Evolutionary conservation across 2,329 filamentous ascomycete genomes (phyloP), one percentile per base, ranked within the genome.

Genomic region (Sporothrix sp.): DNA sequence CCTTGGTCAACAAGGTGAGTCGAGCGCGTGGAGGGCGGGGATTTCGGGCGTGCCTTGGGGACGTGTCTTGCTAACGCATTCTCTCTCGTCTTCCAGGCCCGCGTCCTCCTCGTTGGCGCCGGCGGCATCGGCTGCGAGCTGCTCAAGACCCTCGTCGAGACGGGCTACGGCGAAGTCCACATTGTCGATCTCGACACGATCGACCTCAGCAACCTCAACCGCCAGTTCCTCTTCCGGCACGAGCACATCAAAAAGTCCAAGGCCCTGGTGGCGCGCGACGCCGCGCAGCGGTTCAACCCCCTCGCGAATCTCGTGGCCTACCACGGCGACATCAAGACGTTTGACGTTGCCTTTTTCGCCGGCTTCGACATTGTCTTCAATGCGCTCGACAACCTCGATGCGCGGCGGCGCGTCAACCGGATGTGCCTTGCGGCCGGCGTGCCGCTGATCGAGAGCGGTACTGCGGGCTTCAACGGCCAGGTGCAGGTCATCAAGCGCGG

Each of bases 181-280:
- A 84, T 97, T 40, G 88, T 98, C 59, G 93, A 98, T 67, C 85
- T 98, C 54, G 93, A 98, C 66, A 98, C 93, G 1, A 97, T 98
- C 69, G 93, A 98, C 64, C 76, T 98, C 20, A 95, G 89, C 70
- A 98, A 98, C 64, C 77, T 98, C 46, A 98, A 98, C 61, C 86
- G 93, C 50, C 93, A 98, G 66, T 98, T 98, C 62, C 81, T 98
- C 43, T 98, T 98, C 67, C 81, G 90, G 54, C 85, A 91, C 61
- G 90, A 97, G 65, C 93, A 98, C 63, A 97, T 98, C 68, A 97
- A 96, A 68, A 95, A 95, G 66, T 81, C 91, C 1, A 98, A 98
- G 65, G 90, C 93, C 47, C 69, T 95, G 69, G 90, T 93, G 0
- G 56, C 56, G 1, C 52, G 53, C 66, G 90, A 96, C 58, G 89